Percentiles rank a stretch among this genome's conserved stretches.
Conservation (phyloP, 441 rosid genomes). For the Pelargonium exstipulatum region DNA sequence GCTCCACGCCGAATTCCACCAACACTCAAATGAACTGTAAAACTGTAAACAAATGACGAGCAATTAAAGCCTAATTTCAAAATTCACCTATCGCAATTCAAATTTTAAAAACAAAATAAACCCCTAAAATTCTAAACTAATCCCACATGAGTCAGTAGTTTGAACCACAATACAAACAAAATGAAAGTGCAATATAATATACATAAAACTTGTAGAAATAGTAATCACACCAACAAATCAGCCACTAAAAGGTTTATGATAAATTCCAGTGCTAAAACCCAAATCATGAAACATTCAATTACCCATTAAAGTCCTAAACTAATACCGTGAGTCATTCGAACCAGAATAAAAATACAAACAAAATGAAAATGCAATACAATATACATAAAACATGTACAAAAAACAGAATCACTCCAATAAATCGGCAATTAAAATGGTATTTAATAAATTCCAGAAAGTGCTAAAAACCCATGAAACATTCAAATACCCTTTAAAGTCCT, state of each 20-base stretch:
- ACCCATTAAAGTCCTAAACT: too few relatives aligned
- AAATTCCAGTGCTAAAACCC: background rate
- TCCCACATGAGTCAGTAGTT: background rate
- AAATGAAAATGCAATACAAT: too few relatives aligned
- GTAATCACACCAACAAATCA: background rate
- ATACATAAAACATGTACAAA: too few relatives aligned
- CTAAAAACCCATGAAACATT: background rate
- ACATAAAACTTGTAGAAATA: too few relatives aligned
- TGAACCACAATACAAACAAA: background rate
- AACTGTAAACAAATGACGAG: background rate
- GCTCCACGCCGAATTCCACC: background rate
- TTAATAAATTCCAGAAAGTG: too few relatives aligned
- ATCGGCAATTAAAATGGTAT: background rate
- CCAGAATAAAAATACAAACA: background rate
- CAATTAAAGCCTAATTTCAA: conserved; percentile 17
- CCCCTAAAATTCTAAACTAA: too few relatives aligned
- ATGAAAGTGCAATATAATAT: too few relatives aligned
- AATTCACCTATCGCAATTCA: too few relatives aligned
- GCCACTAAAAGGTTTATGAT: background rate
- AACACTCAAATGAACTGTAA: background rate
- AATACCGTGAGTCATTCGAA: background rate
- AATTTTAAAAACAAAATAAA: too few relatives aligned
- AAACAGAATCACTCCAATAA: background rate
- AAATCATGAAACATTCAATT: background rate
- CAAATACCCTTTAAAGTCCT: too few relatives aligned